Conservation (phyloP, 2,329 filamentous ascomycete species). For the Didymella arachidicola region DNA sequence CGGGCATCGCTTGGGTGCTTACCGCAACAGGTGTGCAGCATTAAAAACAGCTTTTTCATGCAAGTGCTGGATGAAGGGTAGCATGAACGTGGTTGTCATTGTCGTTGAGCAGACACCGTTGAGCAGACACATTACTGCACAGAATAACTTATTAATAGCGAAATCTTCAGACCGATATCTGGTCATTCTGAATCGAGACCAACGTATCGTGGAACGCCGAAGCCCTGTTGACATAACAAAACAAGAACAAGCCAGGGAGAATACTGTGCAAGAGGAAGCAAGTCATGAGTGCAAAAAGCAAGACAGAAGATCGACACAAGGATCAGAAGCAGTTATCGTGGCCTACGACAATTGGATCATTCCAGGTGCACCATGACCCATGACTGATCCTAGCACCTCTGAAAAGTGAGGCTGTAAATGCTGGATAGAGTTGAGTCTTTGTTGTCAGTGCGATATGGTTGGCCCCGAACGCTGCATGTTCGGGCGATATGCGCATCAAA, state of each 20-base stretch:
- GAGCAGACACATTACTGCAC: no score
- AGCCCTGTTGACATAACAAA: no score
- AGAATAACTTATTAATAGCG: no score
- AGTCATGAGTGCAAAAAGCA: not conserved
- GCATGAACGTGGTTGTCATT: not conserved
- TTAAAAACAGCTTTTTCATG: constrained; percentile 37
- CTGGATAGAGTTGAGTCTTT: not conserved
- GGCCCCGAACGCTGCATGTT: no score
- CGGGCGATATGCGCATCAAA: no score
- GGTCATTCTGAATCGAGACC: no score
- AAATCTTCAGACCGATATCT: no score
- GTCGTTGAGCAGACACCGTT: no score
- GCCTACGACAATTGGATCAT: not conserved
- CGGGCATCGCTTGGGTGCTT: constrained; percentile 33
- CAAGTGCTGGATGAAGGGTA: constrained; percentile 37
- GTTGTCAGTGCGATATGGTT: no score
- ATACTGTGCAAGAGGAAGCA: not conserved
- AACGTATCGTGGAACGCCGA: constrained; percentile 1
- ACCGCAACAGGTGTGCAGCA: constrained; percentile 27
- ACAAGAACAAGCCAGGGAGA: not conserved
- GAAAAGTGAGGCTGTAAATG: constrained; percentile 14
- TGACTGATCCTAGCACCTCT: not conserved
- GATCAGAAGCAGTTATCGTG: constrained; percentile 3
- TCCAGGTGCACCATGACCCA: not conserved
- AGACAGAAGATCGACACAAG: not conserved